phyloP scores from a whole-genome alignment of 345 rosid genomes.

The Garcia nutans region DNA sequence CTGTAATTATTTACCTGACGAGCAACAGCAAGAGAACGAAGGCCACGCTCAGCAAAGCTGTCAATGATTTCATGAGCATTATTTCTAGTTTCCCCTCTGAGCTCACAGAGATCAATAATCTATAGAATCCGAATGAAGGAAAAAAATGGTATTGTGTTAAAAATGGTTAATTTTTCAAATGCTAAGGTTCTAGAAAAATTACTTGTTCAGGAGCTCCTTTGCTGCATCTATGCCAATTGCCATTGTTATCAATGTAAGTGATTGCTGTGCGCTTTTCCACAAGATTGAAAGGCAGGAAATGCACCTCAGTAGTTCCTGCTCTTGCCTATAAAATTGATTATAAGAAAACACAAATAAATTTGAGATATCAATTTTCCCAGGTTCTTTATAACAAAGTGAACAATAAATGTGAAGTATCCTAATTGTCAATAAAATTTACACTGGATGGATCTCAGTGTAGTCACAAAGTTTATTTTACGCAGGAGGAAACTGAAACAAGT shows the following conservation, averaged over 20 bases:
- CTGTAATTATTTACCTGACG: conserved; percentile 55
- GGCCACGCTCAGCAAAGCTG: conserved; percentile 76
- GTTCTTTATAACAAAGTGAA: too few relatives aligned
- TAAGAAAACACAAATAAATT: not conserved
- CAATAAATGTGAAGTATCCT: too few relatives aligned
- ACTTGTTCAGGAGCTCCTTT: conserved; percentile 98
- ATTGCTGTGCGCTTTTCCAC: conserved; percentile 95
- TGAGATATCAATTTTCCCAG: not conserved
- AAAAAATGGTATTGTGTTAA: not conserved
- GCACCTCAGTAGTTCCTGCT: conserved; percentile 80
- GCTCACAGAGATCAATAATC: conserved; percentile 77
- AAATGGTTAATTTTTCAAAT: not conserved
- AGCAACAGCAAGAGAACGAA: conserved; percentile 76
- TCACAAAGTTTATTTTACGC: too few relatives aligned
- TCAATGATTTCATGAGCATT: conserved; percentile 63
- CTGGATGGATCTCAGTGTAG: too few relatives aligned
- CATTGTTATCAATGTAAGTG: conserved; percentile 64
- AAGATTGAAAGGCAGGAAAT: conserved; percentile 93
- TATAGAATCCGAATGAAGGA: conserved; percentile 11
- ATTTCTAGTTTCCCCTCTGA: conserved; percentile 48
- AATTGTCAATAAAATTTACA: too few relatives aligned
- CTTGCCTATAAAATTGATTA: conserved; percentile 54
- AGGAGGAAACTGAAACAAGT: not conserved
- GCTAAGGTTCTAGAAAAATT: not conserved
- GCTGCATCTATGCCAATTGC: conserved; percentile 79